Base-by-base conservation (phyloP, 495 filamentous ascomycete species). In the Xylaria flabelliformis region DNA sequence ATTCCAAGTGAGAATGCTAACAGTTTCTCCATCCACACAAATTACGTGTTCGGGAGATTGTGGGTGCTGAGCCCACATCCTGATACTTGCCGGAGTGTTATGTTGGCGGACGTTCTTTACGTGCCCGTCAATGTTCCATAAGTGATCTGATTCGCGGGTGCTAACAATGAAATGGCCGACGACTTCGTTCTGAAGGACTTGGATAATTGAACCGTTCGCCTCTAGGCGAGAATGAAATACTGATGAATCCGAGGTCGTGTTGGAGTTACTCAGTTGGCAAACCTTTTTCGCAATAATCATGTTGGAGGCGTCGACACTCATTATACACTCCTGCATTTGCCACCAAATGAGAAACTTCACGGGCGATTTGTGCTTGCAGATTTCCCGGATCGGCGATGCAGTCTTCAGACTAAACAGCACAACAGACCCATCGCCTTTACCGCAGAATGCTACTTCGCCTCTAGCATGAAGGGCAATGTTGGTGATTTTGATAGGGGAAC, bases 11-110 rank as follows among this genome's bases (percentile, higher is more conserved):
- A 46, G 42, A 4, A 46, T 17, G 13, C 42, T 13, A 17, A 46
- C 77, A 75, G 64, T 79, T 73, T 59, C 29, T 69, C 77, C 77
- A 79, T 79, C 77, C 58, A 74, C 63, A 65, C 75, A 79, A 48
- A 77, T 76, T 41, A 79, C 70, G 41, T 58, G 55, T 17, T 21
- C 55, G 0, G 29, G n/a, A 58, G n/a, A 21, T 26, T 21, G 55
- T 8, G 55, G 55, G 8, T 58, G 55, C 8, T 17, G n/a, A 32
- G n/a, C 4, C 55, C 55, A 58, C n/a, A n/a, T 58, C 17, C 55
- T 26, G 55, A 34, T 34, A 21, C 55, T 15, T 46, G 55, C 26
- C 8, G 24, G 4, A 17, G 15, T 58, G 17, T 21, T 34, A 6
- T 17, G 32, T 58, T 10, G 55, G 4, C 55, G 17, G 55, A 17